Evolutionary conservation across 1,139 yeast genomes (phyloP).

Genomic region (Arxiozyma telluris): DNA sequence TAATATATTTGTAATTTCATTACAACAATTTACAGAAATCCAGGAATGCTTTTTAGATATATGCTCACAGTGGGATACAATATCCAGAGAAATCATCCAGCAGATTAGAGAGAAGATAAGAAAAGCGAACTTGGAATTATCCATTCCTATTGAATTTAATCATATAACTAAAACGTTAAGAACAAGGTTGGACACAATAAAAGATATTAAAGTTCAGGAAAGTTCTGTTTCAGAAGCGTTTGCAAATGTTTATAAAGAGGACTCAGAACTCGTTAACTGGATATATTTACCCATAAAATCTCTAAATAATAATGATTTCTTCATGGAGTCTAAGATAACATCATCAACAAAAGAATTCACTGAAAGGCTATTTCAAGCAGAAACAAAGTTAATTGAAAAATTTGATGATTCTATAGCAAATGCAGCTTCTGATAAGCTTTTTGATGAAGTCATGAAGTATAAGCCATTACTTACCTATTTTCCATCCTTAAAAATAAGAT

Average conservation of each 20-base stretch:
- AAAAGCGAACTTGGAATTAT: constrained; percentile 40
- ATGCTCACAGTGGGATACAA: constrained; percentile 42
- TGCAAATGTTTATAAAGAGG: constrained; percentile 27
- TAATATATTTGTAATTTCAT: constrained; percentile 34
- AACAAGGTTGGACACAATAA: constrained; percentile 21
- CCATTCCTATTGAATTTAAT: constrained; percentile 36
- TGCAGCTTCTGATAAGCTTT: constrained; percentile 42
- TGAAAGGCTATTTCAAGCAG: constrained; percentile 38
- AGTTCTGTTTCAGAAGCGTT: constrained; percentile 39
- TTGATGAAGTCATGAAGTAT: constrained; percentile 41
- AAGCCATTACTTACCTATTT: constrained; percentile 38
- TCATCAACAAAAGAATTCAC: constrained; percentile 36
- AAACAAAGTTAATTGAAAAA: constrained; percentile 36
- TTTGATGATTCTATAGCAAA: constrained; percentile 35
- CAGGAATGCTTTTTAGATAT: constrained; percentile 24
- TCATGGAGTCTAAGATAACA: constrained; percentile 30
- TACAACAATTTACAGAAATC: constrained; percentile 29
- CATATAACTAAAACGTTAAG: constrained; percentile 36
- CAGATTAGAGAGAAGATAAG: constrained; percentile 68
- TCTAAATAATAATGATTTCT: constrained; percentile 8
- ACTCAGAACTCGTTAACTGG: constrained; percentile 1
- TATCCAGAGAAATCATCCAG: constrained; percentile 45
- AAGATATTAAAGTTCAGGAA: constrained; percentile 46
- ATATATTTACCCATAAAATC: constrained; percentile 1
- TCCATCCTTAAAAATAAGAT: constrained; percentile 44